Evolutionary conservation across 306 rosid species (phyloP).

Genomic region (Fragaria iinumae): DNA sequence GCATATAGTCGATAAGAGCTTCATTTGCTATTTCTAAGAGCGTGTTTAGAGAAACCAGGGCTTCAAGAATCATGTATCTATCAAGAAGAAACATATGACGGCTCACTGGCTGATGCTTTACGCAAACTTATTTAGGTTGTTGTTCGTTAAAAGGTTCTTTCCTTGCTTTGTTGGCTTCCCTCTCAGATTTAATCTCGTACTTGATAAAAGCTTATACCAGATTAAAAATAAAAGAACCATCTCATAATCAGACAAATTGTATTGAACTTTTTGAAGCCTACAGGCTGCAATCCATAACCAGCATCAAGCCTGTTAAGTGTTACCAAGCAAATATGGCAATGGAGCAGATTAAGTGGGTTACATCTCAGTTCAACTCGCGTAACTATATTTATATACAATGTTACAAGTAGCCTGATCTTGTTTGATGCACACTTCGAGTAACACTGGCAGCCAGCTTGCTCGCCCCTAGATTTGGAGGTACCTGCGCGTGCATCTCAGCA

Average conservation of each 20-base stretch:
- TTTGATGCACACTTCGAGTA: slow-evolving; percentile 36
- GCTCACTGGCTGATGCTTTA: too few relatives aligned
- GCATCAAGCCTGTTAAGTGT: slow-evolving; percentile 6
- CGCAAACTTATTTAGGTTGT: too few relatives aligned
- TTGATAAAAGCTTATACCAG: not conserved
- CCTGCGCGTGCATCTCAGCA: slow-evolving; percentile 78
- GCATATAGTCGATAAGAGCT: too few relatives aligned
- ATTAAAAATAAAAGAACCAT: not conserved
- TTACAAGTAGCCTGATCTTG: slow-evolving; percentile 62
- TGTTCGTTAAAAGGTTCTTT: too few relatives aligned
- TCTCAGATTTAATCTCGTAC: too few relatives aligned
- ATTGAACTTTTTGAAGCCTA: slow-evolving; percentile 11
- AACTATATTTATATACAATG: slow-evolving; percentile 57
- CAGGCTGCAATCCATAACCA: slow-evolving; percentile 34
- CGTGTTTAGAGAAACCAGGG: too few relatives aligned
- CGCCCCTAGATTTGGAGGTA: slow-evolving; percentile 52
- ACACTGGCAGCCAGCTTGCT: slow-evolving; percentile 41
- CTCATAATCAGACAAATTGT: not conserved
- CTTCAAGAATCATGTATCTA: too few relatives aligned
- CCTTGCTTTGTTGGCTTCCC: too few relatives aligned
- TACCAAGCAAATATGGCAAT: not conserved
- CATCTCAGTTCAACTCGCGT: slow-evolving; percentile 25
- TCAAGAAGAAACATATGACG: too few relatives aligned
- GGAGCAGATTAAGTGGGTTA: slow-evolving; percentile 6
- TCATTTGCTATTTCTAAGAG: too few relatives aligned